Percentiles rank a stretch among this genome's conserved stretches.
These are phyloP conservation scores for Oryza longistaminata DNA, from an alignment of 176 grass and related monocot genomes.

Conservation along the genomic window DNA sequence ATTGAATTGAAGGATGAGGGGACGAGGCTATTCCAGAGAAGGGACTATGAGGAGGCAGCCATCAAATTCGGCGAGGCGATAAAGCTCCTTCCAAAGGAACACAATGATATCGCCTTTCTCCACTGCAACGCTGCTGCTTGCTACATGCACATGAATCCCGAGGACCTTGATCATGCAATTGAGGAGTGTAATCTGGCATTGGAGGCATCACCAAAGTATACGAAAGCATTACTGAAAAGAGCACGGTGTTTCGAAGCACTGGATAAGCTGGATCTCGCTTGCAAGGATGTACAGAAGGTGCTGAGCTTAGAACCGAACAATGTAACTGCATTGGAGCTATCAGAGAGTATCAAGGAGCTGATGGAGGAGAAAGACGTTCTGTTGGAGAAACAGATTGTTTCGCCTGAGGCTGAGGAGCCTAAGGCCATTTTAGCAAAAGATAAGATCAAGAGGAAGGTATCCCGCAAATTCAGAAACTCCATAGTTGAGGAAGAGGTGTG, in stretches of 20 bases:
- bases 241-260: slow-evolving; percentile 75
- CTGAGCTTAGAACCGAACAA: slow-evolving; percentile 69
- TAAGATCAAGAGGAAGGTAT: slow-evolving; percentile 59
- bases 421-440: slow-evolving; percentile 42
- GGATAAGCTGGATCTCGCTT: slow-evolving; percentile 61
- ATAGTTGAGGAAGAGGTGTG: slow-evolving; percentile 56
- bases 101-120: slow-evolving; percentile 56
- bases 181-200: slow-evolving; percentile 60
- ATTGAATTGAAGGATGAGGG: slow-evolving; percentile 62
- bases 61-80: slow-evolving; percentile 66
- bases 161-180: slow-evolving; percentile 59
- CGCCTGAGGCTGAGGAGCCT: slow-evolving; percentile 9
- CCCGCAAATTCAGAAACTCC: slow-evolving; percentile 49
- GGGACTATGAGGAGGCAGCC: slow-evolving; percentile 62
- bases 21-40: slow-evolving; percentile 60
- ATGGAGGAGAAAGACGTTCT: slow-evolving; percentile 52
- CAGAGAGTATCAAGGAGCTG: slow-evolving; percentile 52
- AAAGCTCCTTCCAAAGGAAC: slow-evolving; percentile 58
- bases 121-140: slow-evolving; percentile 70
- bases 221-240: slow-evolving; percentile 68
- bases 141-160: slow-evolving; percentile 73
- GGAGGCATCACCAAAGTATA: slow-evolving; percentile 55
- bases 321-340: slow-evolving; percentile 54
- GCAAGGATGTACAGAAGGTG: slow-evolving; percentile 48
- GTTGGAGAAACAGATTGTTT: slow-evolving; percentile 36